Percentiles rank a stretch among this genome's conserved stretches.
Evolutionary conservation across 352 stramenopile genomes (phyloP).

Genomic region (Pythium phragmitis): DNA sequence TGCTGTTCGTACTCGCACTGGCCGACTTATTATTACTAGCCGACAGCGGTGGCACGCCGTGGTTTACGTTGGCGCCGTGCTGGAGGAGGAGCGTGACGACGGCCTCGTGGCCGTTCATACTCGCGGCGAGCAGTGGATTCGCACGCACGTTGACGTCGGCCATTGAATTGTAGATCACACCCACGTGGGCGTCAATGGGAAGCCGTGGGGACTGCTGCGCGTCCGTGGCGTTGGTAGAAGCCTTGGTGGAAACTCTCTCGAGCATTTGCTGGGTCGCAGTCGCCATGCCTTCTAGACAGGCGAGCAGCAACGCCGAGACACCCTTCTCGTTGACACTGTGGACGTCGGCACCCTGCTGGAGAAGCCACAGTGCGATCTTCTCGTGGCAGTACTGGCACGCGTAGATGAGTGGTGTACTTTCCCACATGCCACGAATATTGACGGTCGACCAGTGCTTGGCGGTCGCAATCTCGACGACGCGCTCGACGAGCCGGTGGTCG

Average conservation of each 20-base stretch:
- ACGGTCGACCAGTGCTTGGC: constrained; percentile 29
- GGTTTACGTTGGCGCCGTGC: constrained; percentile 29
- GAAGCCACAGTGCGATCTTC: constrained; percentile 54
- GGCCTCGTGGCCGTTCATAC: constrained; percentile 70
- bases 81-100: constrained; percentile 51
- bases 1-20: neutral
- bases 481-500: constrained; percentile 41
- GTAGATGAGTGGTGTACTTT: constrained; percentile 79
- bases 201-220: neutral
- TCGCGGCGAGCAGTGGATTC: constrained; percentile 59
- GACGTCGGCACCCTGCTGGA: constrained; percentile 41
- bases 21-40: constrained; percentile 3
- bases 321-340: constrained; percentile 63
- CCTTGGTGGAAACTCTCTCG: neutral
- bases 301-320: constrained; percentile 67
- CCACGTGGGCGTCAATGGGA: constrained; percentile 47
- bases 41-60: constrained; percentile 16
- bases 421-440: constrained; percentile 81
- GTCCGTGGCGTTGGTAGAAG: neutral
- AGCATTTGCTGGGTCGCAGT: constrained; percentile 48
- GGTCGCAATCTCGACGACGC: constrained; percentile 23
- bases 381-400: constrained; percentile 65
- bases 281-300: constrained; percentile 64
- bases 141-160: constrained; percentile 58
- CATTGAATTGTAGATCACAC: constrained; percentile 71